Conservation (phyloP, 1,139 yeast species). For the Scheffersomyces stambukii region DNA sequence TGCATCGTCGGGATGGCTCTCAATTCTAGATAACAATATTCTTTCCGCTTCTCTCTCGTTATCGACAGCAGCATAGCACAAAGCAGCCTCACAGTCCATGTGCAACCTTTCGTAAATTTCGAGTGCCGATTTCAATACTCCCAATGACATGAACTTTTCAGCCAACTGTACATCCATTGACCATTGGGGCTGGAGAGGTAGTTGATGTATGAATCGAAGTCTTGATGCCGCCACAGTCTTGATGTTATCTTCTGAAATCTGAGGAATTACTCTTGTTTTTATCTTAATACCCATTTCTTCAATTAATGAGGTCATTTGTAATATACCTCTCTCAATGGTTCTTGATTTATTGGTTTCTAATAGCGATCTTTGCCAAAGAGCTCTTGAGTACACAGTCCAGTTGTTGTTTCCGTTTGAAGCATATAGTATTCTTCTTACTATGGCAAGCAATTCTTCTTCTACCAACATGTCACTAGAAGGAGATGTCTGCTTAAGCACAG, state of each 20-base stretch:
- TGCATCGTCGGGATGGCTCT: constrained; percentile 66
- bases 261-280: constrained; percentile 56
- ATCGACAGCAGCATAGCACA: constrained; percentile 86
- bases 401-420: constrained; percentile 41
- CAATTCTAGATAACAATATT: constrained; percentile 53
- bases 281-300: constrained; percentile 82
- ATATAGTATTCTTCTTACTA: constrained; percentile 67
- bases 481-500: constrained; percentile 62
- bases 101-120: constrained; percentile 82
- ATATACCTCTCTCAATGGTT: constrained; percentile 89
- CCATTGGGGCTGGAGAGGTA: constrained; percentile 86
- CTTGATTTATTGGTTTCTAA: constrained; percentile 77
- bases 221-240: constrained; percentile 52
- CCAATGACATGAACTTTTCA: constrained; percentile 81
- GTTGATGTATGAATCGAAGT: constrained; percentile 64
- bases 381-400: constrained; percentile 79
- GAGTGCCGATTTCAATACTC: constrained; percentile 81
- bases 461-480: constrained; percentile 69
- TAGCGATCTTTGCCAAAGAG: constrained; percentile 86
- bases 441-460: constrained; percentile 77
- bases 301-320: constrained; percentile 88
- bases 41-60: constrained; percentile 64
- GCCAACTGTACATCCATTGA: constrained; percentile 78
- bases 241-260: too few species aligned
- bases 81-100: constrained; percentile 78